These are phyloP conservation scores for Limnanthes douglasii DNA, from an alignment of 345 rosid species.

Conservation along the genomic window DNA sequence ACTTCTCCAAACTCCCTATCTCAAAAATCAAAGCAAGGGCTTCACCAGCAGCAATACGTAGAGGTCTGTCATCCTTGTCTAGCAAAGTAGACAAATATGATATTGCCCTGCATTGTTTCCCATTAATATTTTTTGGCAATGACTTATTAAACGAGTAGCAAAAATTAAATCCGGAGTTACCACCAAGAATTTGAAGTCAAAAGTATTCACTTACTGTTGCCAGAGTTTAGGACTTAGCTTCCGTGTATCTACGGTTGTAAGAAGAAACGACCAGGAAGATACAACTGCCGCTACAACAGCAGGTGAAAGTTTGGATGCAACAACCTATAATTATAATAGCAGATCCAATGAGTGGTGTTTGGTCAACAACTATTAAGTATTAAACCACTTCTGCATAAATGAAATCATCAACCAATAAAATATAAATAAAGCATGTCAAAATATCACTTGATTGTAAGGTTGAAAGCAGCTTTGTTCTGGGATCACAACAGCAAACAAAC, in stretches of 20 bases:
- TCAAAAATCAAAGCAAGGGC: slow-evolving; percentile 77
- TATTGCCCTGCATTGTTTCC: too few relatives aligned
- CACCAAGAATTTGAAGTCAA: too few relatives aligned
- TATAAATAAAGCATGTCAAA: not conserved
- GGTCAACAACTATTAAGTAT: too few relatives aligned
- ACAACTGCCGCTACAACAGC: slow-evolving; percentile 51
- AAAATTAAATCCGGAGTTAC: too few relatives aligned
- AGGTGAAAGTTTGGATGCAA: slow-evolving; percentile 40
- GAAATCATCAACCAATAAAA: too few relatives aligned
- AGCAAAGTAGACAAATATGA: slow-evolving; percentile 55
- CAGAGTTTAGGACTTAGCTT: slow-evolving; percentile 47
- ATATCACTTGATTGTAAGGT: too few relatives aligned
- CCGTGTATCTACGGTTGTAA: slow-evolving; percentile 48
- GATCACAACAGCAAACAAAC: too few relatives aligned
- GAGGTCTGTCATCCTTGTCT: slow-evolving; percentile 75
- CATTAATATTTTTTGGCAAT: too few relatives aligned
- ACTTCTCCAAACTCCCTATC: slow-evolving; percentile 55
- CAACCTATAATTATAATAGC: slow-evolving; percentile 50
- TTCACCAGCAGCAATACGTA: slow-evolving; percentile 94
- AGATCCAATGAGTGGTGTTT: not conserved
- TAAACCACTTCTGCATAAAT: too few relatives aligned
- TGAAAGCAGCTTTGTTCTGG: too few relatives aligned
- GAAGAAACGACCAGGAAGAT: slow-evolving; percentile 90
- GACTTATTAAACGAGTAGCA: too few relatives aligned
- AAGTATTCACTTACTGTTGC: slow-evolving; percentile 49